Conservation (phyloP, 495 filamentous ascomycete genomes). For the Emericellopsis terricola region DNA sequence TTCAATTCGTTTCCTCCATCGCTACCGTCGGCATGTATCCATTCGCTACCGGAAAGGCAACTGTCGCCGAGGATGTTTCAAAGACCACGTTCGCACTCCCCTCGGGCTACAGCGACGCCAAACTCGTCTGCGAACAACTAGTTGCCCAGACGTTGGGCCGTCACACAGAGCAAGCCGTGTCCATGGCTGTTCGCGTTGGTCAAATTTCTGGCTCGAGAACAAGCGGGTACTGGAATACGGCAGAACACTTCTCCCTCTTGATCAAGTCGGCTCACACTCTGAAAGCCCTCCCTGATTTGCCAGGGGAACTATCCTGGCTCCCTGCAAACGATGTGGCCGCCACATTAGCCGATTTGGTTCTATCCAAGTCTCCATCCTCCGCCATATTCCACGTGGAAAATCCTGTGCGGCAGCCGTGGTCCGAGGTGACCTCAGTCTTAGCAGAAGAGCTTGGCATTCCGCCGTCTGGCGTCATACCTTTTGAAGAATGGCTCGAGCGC, state of each 20-base stretch:
- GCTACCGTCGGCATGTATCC: constrained; percentile 27
- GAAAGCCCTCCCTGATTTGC: constrained; percentile 21
- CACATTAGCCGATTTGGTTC: constrained; percentile 19
- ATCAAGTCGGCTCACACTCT: constrained; percentile 33
- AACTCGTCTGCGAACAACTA: constrained; percentile 30
- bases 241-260: constrained; percentile 30
- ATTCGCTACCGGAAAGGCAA: constrained; percentile 6
- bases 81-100: constrained; percentile 18
- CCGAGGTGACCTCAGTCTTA: constrained; percentile 19
- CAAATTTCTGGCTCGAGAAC: constrained; percentile 31
- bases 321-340: constrained; percentile 28
- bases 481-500: constrained; percentile 26
- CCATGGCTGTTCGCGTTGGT: constrained; percentile 26
- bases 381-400: constrained; percentile 40
- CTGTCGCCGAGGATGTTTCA: constrained; percentile 18
- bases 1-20: constrained; percentile 40
- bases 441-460: constrained; percentile 22
- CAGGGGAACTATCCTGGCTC: constrained; percentile 26
- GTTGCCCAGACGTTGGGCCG: constrained; percentile 28
- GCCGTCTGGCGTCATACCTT: constrained; percentile 18
- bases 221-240: constrained; percentile 33
- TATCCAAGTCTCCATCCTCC: constrained; percentile 4
- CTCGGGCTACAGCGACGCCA: constrained; percentile 33
- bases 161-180: constrained; percentile 20
- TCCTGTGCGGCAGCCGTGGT: constrained; percentile 30